A percentile compares a stretch with the other conserved stretches of the same genome.
phyloP scores from a whole-genome alignment of 768 basidiomycete genomes.

The Sporobolomyces roseus region DNA sequence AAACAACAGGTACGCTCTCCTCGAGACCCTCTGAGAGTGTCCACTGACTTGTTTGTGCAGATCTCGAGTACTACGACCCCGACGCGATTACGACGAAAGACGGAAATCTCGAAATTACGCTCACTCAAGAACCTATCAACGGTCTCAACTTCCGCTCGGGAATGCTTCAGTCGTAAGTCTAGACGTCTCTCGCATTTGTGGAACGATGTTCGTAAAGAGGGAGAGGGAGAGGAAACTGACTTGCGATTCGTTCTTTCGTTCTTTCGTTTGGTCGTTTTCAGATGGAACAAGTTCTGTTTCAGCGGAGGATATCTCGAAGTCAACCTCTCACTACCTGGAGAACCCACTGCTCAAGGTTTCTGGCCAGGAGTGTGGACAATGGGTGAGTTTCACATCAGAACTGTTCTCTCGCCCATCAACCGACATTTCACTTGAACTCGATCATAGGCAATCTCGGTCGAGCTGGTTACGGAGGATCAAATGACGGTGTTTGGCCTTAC shows the following conservation, averaged over 20 bases:
- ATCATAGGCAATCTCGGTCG: constrained; percentile 69
- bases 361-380: constrained; percentile 36
- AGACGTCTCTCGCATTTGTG: constrained; percentile 44
- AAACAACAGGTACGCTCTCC: too few species aligned
- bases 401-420: constrained; percentile 8
- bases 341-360: constrained; percentile 18
- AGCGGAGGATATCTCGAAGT: constrained; percentile 44
- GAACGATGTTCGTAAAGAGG: too few species aligned
- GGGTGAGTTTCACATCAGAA: neutral
- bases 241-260: too few species aligned
- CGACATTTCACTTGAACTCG: too few species aligned
- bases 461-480: constrained; percentile 83
- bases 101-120: constrained; percentile 45
- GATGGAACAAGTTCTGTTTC: constrained; percentile 45
- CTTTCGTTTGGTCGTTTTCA: neutral
- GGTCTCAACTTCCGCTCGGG: constrained; percentile 35
- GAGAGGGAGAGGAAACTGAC: too few species aligned
- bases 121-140: constrained; percentile 27
- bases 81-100: constrained; percentile 48
- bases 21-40: too few species aligned
- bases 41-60: too few species aligned
- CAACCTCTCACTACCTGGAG: constrained; percentile 19
- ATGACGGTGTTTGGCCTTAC: constrained; percentile 66
- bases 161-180: constrained; percentile 38
- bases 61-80: constrained; percentile 51